A percentile compares a stretch with the other conserved stretches of the same genome.
These are phyloP conservation scores for Populus ilicifolia DNA, from an alignment of 345 rosid genomes.

Conservation along the genomic window DNA sequence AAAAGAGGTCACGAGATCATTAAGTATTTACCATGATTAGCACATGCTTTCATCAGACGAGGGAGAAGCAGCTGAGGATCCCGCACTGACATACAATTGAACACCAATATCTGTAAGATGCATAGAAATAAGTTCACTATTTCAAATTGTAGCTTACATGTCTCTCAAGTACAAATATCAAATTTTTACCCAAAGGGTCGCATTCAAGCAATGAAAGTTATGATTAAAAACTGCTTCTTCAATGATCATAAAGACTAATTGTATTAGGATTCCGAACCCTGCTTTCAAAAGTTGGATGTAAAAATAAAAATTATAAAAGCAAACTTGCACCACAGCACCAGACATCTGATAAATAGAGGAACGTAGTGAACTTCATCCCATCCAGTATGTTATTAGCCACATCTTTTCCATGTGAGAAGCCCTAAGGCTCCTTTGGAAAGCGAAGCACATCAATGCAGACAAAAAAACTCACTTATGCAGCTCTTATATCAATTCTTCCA, in stretches of 20 bases:
- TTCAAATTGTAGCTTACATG: background rate
- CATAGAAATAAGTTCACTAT: conserved; percentile 10
- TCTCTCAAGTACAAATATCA: background rate
- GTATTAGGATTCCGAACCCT: background rate
- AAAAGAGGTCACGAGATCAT: background rate
- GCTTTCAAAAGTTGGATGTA: background rate
- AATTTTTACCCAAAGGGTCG: background rate
- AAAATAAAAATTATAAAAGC: background rate
- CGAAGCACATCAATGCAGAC: background rate
- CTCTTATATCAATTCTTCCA: background rate
- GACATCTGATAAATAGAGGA: background rate
- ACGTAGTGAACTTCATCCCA: background rate
- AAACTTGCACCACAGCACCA: background rate
- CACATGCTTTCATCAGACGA: conserved; percentile 44
- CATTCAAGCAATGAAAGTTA: background rate
- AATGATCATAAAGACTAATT: background rate
- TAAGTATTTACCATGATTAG: conserved; percentile 45
- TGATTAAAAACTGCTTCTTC: background rate
- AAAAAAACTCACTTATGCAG: background rate
- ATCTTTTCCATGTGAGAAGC: background rate
- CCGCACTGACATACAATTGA: conserved; percentile 92
- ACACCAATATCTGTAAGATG: conserved; percentile 64
- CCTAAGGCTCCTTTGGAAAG: background rate
- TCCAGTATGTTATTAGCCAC: background rate
- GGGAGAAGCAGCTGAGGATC: conserved; percentile 80